These are phyloP conservation scores for Parasarocladium wereldwijsianum DNA, from an alignment of 2,329 filamentous ascomycete species.

Conservation along the genomic window DNA sequence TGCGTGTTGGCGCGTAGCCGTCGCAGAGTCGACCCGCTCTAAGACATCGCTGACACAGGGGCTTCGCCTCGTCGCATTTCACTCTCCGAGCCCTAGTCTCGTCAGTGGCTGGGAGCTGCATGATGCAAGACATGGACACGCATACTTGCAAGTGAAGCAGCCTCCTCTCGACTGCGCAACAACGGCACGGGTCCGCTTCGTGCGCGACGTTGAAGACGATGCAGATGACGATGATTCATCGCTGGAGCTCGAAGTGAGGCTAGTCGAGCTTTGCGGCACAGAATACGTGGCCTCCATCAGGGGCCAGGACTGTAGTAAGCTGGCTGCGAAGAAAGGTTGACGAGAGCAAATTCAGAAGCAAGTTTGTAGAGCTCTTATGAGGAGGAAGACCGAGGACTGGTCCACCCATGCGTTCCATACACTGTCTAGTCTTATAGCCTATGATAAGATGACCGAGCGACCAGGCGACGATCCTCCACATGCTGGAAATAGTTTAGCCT, in stretches of 20 bases:
- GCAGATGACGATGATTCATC: neutral
- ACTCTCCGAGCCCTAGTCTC: slow-evolving; percentile 2
- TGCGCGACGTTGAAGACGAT: neutral
- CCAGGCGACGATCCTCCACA: neutral
- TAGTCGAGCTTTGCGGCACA: neutral
- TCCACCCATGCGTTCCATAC: too few species aligned
- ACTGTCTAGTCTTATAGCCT: too few species aligned
- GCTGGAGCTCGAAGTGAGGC: neutral
- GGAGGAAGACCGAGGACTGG: neutral
- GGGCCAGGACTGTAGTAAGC: too few species aligned
- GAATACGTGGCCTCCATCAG: neutral
- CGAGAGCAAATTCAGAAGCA: too few species aligned
- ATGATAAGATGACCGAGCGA: too few species aligned
- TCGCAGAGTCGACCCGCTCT: slow-evolving; percentile 3
- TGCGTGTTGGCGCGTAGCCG: slow-evolving; percentile 1
- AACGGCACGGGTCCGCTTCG: slow-evolving; percentile 3
- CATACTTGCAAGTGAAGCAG: slow-evolving; percentile 4
- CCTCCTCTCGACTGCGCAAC: slow-evolving; percentile 4
- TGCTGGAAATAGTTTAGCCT: neutral
- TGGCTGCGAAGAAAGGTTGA: too few species aligned
- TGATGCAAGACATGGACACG: neutral
- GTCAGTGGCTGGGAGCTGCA: neutral
- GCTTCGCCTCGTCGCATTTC: slow-evolving; percentile 5
- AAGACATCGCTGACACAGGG: slow-evolving; percentile 3
- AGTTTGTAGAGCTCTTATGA: too few species aligned